Conservation (phyloP, 306 rosid species). For the Glycine soja region DNA sequence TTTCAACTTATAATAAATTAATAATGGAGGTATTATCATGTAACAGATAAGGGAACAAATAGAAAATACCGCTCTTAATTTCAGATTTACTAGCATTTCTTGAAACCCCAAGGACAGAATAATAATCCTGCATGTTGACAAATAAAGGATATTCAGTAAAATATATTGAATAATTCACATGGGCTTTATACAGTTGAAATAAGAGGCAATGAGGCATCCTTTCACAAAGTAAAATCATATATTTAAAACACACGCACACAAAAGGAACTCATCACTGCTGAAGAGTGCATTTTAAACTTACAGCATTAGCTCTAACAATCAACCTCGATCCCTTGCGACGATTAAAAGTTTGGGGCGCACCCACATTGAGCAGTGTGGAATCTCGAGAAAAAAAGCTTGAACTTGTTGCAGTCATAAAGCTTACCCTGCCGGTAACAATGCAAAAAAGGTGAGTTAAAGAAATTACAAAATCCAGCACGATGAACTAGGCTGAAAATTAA, state of each 20-base stretch:
- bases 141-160: constrained; percentile 35
- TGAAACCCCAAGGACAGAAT: constrained; percentile 91
- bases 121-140: constrained; percentile 72
- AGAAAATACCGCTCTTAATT: constrained; percentile 80
- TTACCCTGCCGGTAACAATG: constrained; percentile 60
- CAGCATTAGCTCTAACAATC: constrained; percentile 79
- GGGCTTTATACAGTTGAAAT: neutral
- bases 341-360: constrained; percentile 56
- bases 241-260: neutral
- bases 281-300: constrained; percentile 55
- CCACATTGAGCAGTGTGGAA: constrained; percentile 54
- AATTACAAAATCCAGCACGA: constrained; percentile 38
- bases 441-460: constrained; percentile 47
- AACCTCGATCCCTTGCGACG: constrained; percentile 64
- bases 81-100: constrained; percentile 87
- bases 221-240: constrained; percentile 27
- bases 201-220: neutral
- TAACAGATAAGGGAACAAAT: constrained; percentile 12
- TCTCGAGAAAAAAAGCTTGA: constrained; percentile 72
- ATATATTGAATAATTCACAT: constrained; percentile 9
- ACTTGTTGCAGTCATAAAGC: constrained; percentile 57
- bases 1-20: constrained; percentile 9
- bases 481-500: constrained; percentile 2
- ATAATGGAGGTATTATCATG: constrained; percentile 18
- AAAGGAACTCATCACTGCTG: constrained; percentile 27